Percentiles rank a stretch among this genome's conserved stretches.
These are phyloP conservation scores for Diaporthe helianthi DNA, from an alignment of 2,329 filamentous ascomycete genomes.

Conservation along the genomic window DNA sequence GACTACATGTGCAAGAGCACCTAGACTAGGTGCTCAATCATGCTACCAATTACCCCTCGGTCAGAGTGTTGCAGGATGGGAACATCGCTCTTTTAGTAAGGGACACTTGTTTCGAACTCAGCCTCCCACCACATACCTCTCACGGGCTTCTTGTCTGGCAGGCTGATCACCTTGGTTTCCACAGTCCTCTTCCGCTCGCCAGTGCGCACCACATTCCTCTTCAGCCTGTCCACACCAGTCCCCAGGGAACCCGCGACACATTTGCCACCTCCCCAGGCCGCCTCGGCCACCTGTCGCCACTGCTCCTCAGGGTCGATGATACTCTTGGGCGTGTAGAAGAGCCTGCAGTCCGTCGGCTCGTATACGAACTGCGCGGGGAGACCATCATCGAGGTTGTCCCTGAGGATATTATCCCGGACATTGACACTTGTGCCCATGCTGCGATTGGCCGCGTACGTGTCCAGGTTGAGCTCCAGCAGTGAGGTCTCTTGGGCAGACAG, in stretches of 20 bases:
- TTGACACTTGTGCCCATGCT: slow-evolving; percentile 43
- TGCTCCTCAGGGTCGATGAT: slow-evolving; percentile 52
- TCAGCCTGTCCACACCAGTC: slow-evolving; percentile 5
- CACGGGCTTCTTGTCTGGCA: slow-evolving; percentile 22
- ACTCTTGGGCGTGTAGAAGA: slow-evolving; percentile 60
- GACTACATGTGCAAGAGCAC: too few relatives aligned
- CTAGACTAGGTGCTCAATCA: too few relatives aligned
- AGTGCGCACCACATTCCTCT: slow-evolving; percentile 4
- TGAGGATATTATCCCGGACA: slow-evolving; percentile 49
- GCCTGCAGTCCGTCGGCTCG: slow-evolving; percentile 57
- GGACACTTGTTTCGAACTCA: slow-evolving; percentile 18
- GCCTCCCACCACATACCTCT: neutral
- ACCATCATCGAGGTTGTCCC: slow-evolving; percentile 46
- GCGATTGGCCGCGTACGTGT: slow-evolving; percentile 43
- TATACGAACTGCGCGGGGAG: slow-evolving; percentile 56
- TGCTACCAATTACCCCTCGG: neutral
- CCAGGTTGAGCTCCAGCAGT: slow-evolving; percentile 37
- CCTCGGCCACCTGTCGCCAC: slow-evolving; percentile 54
- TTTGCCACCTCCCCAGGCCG: slow-evolving; percentile 41
- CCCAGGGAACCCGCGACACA: slow-evolving; percentile 21
- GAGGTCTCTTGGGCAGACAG: slow-evolving; percentile 19
- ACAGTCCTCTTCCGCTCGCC: slow-evolving; percentile 4
- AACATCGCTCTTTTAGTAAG: neutral
- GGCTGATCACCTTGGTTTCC: slow-evolving; percentile 23
- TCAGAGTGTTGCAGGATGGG: neutral